These are phyloP conservation scores for Lachancea sp. DNA, from an alignment of 805 yeast species.

Conservation along the genomic window DNA sequence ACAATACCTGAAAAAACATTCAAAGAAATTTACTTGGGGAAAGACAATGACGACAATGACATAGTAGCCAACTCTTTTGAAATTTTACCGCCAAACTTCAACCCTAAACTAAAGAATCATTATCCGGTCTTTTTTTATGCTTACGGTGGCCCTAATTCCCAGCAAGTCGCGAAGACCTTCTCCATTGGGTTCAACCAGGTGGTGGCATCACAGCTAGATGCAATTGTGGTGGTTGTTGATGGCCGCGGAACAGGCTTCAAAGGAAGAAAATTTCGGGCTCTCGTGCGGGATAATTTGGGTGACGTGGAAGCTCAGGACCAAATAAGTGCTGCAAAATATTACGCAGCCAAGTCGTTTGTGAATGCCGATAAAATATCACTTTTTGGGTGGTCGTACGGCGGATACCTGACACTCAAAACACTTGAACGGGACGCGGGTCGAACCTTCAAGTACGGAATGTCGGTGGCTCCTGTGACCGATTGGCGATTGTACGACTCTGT, in stretches of 20 bases:
- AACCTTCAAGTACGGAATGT: constrained; percentile 79
- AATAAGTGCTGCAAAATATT: constrained; percentile 71
- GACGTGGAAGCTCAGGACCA: constrained; percentile 80
- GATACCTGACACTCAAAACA: constrained; percentile 84
- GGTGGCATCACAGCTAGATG: constrained; percentile 67
- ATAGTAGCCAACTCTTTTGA: constrained; percentile 61
- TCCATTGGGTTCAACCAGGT: constrained; percentile 64
- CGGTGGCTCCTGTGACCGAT: constrained; percentile 97
- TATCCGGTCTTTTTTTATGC: constrained; percentile 87
- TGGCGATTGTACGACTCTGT: constrained; percentile 90
- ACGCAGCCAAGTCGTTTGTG: constrained; percentile 58
- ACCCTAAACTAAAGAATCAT: constrained; percentile 40
- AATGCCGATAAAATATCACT: constrained; percentile 66
- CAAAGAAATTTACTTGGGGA: constrained; percentile 48
- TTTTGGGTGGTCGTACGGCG: constrained; percentile 99
- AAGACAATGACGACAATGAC: constrained; percentile 42
- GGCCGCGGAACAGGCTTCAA: constrained; percentile 95
- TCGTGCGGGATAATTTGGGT: constrained; percentile 80
- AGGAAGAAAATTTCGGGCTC: constrained; percentile 68
- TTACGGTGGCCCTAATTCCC: constrained; percentile 96
- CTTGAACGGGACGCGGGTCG: constrained; percentile 73
- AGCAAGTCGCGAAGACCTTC: constrained; percentile 61
- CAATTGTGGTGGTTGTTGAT: constrained; percentile 90
- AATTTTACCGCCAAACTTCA: constrained; percentile 69
- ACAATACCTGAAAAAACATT: constrained; percentile 51